These are phyloP conservation scores for Heritiera fomes DNA, from an alignment of 345 rosid genomes.

Conservation along the genomic window DNA sequence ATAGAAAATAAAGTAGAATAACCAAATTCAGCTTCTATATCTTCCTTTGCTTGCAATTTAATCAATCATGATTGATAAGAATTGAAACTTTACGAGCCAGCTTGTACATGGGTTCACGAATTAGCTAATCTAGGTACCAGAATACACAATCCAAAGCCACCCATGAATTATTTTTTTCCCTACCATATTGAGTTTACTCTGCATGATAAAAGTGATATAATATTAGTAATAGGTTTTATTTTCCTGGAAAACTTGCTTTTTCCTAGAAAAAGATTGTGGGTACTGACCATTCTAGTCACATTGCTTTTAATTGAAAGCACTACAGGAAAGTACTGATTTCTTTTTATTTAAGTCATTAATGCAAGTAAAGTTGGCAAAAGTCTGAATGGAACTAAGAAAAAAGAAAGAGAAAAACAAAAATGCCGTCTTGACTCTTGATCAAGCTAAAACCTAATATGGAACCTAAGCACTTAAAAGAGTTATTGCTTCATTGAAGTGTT, in stretches of 20 bases:
- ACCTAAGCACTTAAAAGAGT: conserved; percentile 4
- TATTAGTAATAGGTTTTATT: not conserved
- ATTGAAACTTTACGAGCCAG: conserved; percentile 5
- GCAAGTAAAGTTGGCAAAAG: not conserved
- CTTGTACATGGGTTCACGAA: not conserved
- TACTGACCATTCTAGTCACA: not conserved
- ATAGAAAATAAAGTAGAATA: not conserved
- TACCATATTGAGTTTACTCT: not conserved
- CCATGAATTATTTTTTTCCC: not conserved
- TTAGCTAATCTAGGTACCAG: not conserved
- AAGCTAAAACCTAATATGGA: not conserved
- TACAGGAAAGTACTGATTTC: not conserved
- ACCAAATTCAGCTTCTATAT: conserved; percentile 3
- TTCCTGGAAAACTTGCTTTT: conserved; percentile 12
- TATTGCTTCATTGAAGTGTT: not conserved
- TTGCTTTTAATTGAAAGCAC: not conserved
- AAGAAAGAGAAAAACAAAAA: not conserved
- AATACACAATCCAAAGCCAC: not conserved
- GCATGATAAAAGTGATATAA: not conserved
- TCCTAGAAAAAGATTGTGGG: not conserved
- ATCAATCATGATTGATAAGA: conserved; percentile 20
- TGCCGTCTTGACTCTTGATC: not conserved
- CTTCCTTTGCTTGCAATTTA: conserved; percentile 32
- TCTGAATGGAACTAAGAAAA: not conserved
- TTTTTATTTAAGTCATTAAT: not conserved